A percentile compares a stretch with the other conserved stretches of the same genome.
Evolutionary conservation across 768 basidiomycete genomes (phyloP).

Genomic region (Amanita exitialis): DNA sequence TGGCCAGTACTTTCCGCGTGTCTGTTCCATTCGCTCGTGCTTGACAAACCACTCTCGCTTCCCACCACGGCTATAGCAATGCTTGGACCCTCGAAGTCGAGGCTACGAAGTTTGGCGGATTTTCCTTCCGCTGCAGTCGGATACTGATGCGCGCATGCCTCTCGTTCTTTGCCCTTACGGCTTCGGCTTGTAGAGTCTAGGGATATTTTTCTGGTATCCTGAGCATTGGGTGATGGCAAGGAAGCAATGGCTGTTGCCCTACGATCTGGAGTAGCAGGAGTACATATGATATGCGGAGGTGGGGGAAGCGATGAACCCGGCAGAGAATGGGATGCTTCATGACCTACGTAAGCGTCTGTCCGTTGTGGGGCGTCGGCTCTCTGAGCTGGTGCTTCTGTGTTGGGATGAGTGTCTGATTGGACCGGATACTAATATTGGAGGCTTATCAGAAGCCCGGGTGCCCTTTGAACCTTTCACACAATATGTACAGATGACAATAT

Average conservation of each 20-base stretch:
- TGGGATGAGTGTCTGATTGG: constrained; percentile 19
- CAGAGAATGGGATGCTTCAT: background rate
- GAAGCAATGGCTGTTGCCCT: background rate
- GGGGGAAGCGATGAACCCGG: constrained; percentile 3
- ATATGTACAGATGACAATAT: background rate
- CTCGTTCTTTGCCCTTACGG: constrained; percentile 17
- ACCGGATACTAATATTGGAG: constrained; percentile 17
- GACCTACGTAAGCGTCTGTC: background rate
- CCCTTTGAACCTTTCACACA: background rate
- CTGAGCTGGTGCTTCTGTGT: constrained; percentile 16
- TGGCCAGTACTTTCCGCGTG: constrained; percentile 17
- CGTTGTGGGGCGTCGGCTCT: background rate
- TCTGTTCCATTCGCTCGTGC: constrained; percentile 20
- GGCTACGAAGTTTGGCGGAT: constrained; percentile 57
- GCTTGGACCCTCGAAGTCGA: constrained; percentile 63
- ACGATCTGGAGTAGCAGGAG: constrained; percentile 20
- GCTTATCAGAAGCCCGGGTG: background rate
- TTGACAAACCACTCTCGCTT: constrained; percentile 17
- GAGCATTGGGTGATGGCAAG: constrained; percentile 3
- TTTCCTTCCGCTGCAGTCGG: constrained; percentile 11
- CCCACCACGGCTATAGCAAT: constrained; percentile 30
- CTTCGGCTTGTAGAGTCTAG: background rate
- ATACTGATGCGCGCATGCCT: constrained; percentile 17
- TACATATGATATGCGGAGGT: constrained; percentile 20
- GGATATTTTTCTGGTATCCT: background rate